These are phyloP conservation scores for Schizophyllum commune DNA, from an alignment of 1,284 basidiomycete species.

Conservation along the genomic window DNA sequence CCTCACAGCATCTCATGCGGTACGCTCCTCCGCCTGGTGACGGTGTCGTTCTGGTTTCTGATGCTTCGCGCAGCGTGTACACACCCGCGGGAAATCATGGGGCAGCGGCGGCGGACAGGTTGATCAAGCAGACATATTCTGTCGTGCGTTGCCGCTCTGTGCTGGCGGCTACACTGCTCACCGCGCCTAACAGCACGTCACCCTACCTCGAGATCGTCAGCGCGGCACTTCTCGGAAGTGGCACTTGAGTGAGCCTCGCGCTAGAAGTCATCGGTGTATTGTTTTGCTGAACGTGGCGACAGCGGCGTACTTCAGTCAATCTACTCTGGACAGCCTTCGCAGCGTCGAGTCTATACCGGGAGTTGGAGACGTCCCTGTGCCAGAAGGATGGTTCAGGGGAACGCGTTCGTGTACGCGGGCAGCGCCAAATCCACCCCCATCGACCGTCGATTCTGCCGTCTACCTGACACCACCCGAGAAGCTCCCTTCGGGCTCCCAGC, in stretches of 20 bases:
- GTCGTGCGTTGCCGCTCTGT: constrained; percentile 24
- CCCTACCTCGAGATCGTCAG: constrained; percentile 55
- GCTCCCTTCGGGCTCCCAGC: constrained; percentile 14
- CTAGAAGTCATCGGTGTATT: constrained; percentile 2
- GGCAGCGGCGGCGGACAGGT: constrained; percentile 24
- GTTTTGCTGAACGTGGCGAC: constrained; percentile 4
- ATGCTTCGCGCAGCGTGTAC: not conserved
- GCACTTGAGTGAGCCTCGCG: constrained; percentile 62
- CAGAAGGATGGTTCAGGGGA: constrained; percentile 69
- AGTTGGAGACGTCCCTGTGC: constrained; percentile 55
- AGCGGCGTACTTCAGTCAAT: constrained; percentile 79
- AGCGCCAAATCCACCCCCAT: constrained; percentile 9
- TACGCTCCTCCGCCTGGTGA: not conserved
- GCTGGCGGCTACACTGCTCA: not conserved
- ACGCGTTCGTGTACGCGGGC: constrained; percentile 39
- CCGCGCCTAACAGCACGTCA: constrained; percentile 35
- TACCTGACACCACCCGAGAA: constrained; percentile 15
- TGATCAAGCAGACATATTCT: constrained; percentile 81
- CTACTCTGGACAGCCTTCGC: constrained; percentile 55
- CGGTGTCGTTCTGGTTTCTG: not conserved
- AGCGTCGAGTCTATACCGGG: constrained; percentile 60
- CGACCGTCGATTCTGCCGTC: constrained; percentile 12
- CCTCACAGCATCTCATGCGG: not conserved
- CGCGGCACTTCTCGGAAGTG: constrained; percentile 65
- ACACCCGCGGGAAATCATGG: not conserved